Percentiles rank a stretch among this genome's conserved stretches.
Evolutionary conservation across 2,329 filamentous ascomycete species (phyloP).

Genomic region (Diplodia corticola): DNA sequence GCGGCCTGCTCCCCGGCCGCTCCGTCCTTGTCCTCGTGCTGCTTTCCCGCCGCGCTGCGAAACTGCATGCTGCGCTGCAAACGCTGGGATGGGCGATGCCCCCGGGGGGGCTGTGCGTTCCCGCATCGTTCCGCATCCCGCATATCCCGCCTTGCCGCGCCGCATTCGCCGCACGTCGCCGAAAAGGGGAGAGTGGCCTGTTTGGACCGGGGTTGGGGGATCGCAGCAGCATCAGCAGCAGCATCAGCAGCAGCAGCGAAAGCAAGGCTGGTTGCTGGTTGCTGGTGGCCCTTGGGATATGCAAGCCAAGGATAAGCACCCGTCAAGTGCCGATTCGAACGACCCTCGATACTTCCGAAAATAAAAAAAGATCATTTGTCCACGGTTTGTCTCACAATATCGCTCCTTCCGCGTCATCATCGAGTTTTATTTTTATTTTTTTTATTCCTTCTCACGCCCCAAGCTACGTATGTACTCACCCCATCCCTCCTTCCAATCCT

Average conservation of each 20-base stretch:
- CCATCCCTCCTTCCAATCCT: no score
- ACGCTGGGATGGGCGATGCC: no score
- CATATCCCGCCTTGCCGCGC: not conserved
- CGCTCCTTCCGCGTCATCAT: not conserved
- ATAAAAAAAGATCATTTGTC: not conserved
- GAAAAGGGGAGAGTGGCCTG: not conserved
- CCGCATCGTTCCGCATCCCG: not conserved
- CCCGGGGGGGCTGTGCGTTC: not conserved
- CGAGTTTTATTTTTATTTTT: not conserved
- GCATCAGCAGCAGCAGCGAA: not conserved
- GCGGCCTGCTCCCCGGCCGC: not conserved
- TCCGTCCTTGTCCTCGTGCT: not conserved
- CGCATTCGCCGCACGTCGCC: not conserved
- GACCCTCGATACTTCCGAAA: not conserved
- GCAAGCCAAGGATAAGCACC: not conserved
- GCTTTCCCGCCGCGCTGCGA: not conserved
- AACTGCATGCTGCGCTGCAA: not conserved
- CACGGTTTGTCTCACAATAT: not conserved
- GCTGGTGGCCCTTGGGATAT: no score
- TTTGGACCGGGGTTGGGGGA: no score
- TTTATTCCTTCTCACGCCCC: no score
- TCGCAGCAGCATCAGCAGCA: not conserved
- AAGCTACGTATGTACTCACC: no score
- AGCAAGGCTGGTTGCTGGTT: no score
- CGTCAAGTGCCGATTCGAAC: not conserved